These are phyloP conservation scores for Galium porrigens DNA, from an alignment of 305 asterid species.

Conservation along the genomic window DNA sequence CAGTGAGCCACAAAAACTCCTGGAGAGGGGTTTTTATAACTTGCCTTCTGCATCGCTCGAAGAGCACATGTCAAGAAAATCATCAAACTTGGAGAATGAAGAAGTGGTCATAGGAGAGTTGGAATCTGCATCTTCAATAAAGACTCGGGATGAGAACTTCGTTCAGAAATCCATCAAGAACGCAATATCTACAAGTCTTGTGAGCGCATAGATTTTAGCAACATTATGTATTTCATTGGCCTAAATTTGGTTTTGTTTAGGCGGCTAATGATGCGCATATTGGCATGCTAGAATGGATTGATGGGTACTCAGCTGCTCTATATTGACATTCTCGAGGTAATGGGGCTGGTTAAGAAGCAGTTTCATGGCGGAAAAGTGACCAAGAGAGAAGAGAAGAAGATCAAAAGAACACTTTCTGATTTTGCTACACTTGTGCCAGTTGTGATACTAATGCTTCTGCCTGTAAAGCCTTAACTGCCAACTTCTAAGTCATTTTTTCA, in stretches of 20 bases:
- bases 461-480: slow-evolving; percentile 38
- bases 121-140: slow-evolving; percentile 18
- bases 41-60: slow-evolving; percentile 21
- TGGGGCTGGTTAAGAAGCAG: slow-evolving; percentile 31
- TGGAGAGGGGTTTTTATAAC: slow-evolving; percentile 34
- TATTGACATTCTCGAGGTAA: slow-evolving; percentile 33
- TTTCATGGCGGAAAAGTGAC: slow-evolving; percentile 38
- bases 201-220: slow-evolving; percentile 24
- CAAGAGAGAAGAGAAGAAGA: slow-evolving; percentile 45
- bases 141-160: slow-evolving; percentile 27
- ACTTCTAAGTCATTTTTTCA: background rate
- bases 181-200: slow-evolving; percentile 40
- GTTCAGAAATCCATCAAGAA: slow-evolving; percentile 32
- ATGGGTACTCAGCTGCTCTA: slow-evolving; percentile 63
- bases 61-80: slow-evolving; percentile 24
- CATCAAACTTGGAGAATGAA: slow-evolving; percentile 23
- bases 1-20: slow-evolving; percentile 39
- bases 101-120: slow-evolving; percentile 18
- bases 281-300: slow-evolving; percentile 41
- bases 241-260: background rate
- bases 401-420: slow-evolving; percentile 39
- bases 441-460: slow-evolving; percentile 58
- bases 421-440: slow-evolving; percentile 55
- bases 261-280: slow-evolving; percentile 13
- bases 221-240: slow-evolving; percentile 3